Evolutionary conservation across 441 rosid species (phyloP).

Genomic region (Hura crepitans): DNA sequence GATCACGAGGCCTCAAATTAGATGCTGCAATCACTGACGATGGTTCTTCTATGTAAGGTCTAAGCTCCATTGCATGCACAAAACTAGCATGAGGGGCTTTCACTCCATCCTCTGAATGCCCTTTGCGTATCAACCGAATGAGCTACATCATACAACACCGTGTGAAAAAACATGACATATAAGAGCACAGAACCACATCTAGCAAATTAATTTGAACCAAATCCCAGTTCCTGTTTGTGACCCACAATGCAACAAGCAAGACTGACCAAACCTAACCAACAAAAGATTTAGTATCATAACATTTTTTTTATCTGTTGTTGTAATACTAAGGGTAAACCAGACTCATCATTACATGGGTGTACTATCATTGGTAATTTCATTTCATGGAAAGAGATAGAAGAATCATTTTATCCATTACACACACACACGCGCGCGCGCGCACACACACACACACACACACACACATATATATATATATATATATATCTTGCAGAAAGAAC

Average conservation of each 20-base stretch:
- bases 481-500: not conserved
- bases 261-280: slow-evolving; percentile 5
- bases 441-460: too few species aligned
- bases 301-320: not conserved
- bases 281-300: not conserved
- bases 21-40: slow-evolving; percentile 47
- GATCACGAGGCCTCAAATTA: slow-evolving; percentile 56
- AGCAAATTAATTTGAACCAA: slow-evolving; percentile 3
- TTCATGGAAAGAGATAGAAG: not conserved
- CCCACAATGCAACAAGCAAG: slow-evolving; percentile 7
- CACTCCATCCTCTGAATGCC: slow-evolving; percentile 44
- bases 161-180: slow-evolving; percentile 22
- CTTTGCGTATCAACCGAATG: slow-evolving; percentile 65
- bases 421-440: too few species aligned
- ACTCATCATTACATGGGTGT: not conserved
- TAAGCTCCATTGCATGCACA: slow-evolving; percentile 81
- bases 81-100: slow-evolving; percentile 54
- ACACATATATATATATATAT: not conserved
- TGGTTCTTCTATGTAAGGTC: slow-evolving; percentile 93
- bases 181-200: slow-evolving; percentile 13
- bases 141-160: slow-evolving; percentile 47
- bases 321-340: not conserved
- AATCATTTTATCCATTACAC: not conserved
- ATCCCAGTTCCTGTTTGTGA: not conserved
- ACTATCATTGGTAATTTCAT: not conserved